Base-by-base conservation (phyloP, 345 rosid species). In the Hevea brasiliensis region DNA sequence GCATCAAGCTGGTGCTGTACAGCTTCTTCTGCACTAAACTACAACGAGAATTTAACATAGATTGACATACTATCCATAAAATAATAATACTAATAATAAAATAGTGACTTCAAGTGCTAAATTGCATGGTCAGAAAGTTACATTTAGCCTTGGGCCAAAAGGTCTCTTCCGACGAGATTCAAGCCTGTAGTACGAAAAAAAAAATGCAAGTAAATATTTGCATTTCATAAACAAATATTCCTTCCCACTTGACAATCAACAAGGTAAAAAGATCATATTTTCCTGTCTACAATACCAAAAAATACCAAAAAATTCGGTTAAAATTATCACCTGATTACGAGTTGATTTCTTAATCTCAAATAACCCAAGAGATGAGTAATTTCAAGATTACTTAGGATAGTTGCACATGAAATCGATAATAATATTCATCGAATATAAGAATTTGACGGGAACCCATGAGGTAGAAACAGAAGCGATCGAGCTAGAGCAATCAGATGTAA, bases 1-100 rank as follows among this genome's bases (percentile, higher is more conserved):
- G 97, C n/a, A n/a, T n/a, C n/a, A n/a, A 90, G 95, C 86, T 92
- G 97, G 79, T 81, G 72, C 35, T 77, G 73, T 68, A 94, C 93
- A 73, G 97, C 93, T 53, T 92, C 97, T 82, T 92, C 97, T 73
- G 92, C 98, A 84, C 88, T 85, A 83, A 90, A 94, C 98, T 94
- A 89, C 76, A 80, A 58, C 24, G 54, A 41, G n/a, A 77, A 44
- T 63, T 79, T 56, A 75, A 71, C 65, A 79, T 61, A 24, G 72
- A 47, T 79, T 61, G 29, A 53, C 44, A 35, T n/a, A 72, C 55
- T 23, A 62, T 27, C 67, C 61, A 21, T n/a, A n/a, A n/a, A n/a
- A n/a, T n/a, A n/a, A n/a, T n/a, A n/a, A n/a, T n/a, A n/a, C n/a
- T n/a, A n/a, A 35, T 13, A 74, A 8, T 66, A 71, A 61, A 56